phyloP scores from a whole-genome alignment of 495 filamentous ascomycete species.

The Hyaloscypha finlandica region DNA sequence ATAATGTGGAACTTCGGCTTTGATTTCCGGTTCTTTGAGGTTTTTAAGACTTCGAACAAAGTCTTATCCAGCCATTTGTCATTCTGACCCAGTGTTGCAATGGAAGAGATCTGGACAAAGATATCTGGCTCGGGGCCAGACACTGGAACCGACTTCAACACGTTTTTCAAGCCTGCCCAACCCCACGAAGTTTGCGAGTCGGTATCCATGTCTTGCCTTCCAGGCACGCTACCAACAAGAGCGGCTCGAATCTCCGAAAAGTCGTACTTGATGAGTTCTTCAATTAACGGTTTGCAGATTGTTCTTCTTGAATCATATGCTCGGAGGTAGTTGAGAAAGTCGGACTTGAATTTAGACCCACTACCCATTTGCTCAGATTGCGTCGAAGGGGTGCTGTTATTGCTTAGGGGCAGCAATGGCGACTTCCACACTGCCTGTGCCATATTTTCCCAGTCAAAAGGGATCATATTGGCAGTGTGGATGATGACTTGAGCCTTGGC shows the following conservation, averaged over 20 bases:
- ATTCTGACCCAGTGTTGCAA: slow-evolving; percentile 74
- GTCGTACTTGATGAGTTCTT: slow-evolving; percentile 63
- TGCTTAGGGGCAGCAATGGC: slow-evolving; percentile 60
- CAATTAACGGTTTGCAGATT: slow-evolving; percentile 49
- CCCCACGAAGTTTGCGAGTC: slow-evolving; percentile 63
- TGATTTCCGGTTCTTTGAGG: slow-evolving; percentile 29
- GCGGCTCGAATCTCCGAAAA: slow-evolving; percentile 71
- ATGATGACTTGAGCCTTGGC: slow-evolving; percentile 78
- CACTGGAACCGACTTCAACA: slow-evolving; percentile 56
- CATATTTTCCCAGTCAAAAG: slow-evolving; percentile 85
- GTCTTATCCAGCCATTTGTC: slow-evolving; percentile 73
- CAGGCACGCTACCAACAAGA: slow-evolving; percentile 76
- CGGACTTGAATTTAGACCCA: slow-evolving; percentile 72
- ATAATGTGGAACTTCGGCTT: slow-evolving; percentile 60
- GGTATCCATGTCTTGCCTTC: slow-evolving; percentile 55
- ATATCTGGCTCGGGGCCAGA: slow-evolving; percentile 52
- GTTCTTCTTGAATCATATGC: slow-evolving; percentile 63
- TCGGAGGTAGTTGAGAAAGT: slow-evolving; percentile 71
- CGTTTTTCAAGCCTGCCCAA: slow-evolving; percentile 67
- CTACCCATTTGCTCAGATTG: slow-evolving; percentile 47
- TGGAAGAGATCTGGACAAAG: slow-evolving; percentile 77
- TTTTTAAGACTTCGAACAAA: slow-evolving; percentile 49
- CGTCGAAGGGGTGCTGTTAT: background rate
- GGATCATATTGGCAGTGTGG: slow-evolving; percentile 89
- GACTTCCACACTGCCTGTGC: slow-evolving; percentile 83